These are phyloP conservation scores for Asterochloris sp. DNA, from an alignment of 139 green algal species.

Conservation along the genomic window DNA sequence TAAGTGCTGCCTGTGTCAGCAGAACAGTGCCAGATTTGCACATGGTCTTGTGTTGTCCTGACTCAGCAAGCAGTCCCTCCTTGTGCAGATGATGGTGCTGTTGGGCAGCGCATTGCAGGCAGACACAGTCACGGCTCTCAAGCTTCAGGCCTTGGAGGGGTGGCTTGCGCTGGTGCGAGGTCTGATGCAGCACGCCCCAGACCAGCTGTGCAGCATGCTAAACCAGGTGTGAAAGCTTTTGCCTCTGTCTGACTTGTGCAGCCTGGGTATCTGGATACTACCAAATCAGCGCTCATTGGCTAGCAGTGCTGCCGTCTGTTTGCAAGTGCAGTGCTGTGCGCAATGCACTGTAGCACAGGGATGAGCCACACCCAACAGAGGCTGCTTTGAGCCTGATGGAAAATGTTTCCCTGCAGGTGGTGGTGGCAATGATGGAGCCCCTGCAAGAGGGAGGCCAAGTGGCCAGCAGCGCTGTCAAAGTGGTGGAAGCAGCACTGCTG, in stretches of 20 bases:
- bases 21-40: no score
- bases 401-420: constrained; percentile 37
- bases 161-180: constrained; percentile 42
- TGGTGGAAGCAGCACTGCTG: constrained; percentile 44
- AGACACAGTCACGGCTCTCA: constrained; percentile 24
- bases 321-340: not conserved
- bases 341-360: not conserved
- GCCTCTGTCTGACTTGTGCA: not conserved
- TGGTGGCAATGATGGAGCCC: constrained; percentile 67
- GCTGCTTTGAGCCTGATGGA: not conserved
- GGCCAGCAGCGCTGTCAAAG: constrained; percentile 24
- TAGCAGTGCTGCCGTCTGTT: not conserved
- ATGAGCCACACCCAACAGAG: not conserved
- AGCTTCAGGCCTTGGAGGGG: constrained; percentile 48
- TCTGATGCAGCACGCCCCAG: constrained; percentile 36
- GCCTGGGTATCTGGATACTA: not conserved
- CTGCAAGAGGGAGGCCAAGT: constrained; percentile 50
- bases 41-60: not conserved
- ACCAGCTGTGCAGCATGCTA: constrained; percentile 52
- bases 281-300: not conserved
- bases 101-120: constrained; percentile 27
- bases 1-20: no score
- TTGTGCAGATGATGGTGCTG: constrained; percentile 46
- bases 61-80: not conserved
- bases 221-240: constrained; percentile 34